Evolutionary conservation across 2,329 filamentous ascomycete species (phyloP).

Genomic region (Berkeleyomyces rouxiae): DNA sequence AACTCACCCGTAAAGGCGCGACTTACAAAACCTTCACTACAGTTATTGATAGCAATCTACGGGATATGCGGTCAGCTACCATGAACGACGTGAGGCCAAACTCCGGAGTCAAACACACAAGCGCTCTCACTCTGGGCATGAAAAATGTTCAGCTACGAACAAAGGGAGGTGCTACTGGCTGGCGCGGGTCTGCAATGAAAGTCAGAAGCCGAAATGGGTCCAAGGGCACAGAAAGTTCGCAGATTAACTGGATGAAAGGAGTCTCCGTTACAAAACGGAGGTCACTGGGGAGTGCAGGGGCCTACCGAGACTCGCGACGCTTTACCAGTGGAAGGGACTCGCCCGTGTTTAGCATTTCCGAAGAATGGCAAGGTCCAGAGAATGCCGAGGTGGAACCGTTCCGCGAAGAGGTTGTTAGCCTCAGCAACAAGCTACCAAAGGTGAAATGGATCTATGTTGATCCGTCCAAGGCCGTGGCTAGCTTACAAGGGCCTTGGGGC

Average conservation of each 20-base stretch:
- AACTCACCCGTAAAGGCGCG: slow-evolving; percentile 67
- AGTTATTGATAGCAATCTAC: slow-evolving; percentile 40
- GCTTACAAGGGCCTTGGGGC: slow-evolving; percentile 40
- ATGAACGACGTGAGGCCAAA: slow-evolving; percentile 43
- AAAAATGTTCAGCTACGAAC: slow-evolving; percentile 27
- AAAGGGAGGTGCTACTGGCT: slow-evolving; percentile 25
- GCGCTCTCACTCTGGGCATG: slow-evolving; percentile 28
- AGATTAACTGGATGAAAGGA: slow-evolving; percentile 54
- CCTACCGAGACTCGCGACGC: slow-evolving; percentile 24
- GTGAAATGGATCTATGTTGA: slow-evolving; percentile 44
- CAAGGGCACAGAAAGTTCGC: slow-evolving; percentile 31
- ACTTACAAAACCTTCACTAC: slow-evolving; percentile 73
- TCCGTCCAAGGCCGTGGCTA: slow-evolving; percentile 6
- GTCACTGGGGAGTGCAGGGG: slow-evolving; percentile 18
- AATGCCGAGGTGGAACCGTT: slow-evolving; percentile 40
- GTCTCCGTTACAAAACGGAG: slow-evolving; percentile 32
- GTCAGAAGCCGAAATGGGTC: slow-evolving; percentile 27
- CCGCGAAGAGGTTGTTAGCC: slow-evolving; percentile 47
- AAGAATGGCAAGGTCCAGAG: slow-evolving; percentile 28
- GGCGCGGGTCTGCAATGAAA: slow-evolving; percentile 44
- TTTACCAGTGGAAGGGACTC: slow-evolving; percentile 34
- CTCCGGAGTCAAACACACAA: slow-evolving; percentile 26
- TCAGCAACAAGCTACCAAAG: slow-evolving; percentile 44
- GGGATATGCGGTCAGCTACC: slow-evolving; percentile 41
- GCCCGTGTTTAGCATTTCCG: slow-evolving; percentile 30